Percentiles rank a stretch among this genome's conserved stretches.
These are phyloP conservation scores for Epichloe coenophiala DNA, from an alignment of 2,329 filamentous ascomycete genomes.

Conservation along the genomic window DNA sequence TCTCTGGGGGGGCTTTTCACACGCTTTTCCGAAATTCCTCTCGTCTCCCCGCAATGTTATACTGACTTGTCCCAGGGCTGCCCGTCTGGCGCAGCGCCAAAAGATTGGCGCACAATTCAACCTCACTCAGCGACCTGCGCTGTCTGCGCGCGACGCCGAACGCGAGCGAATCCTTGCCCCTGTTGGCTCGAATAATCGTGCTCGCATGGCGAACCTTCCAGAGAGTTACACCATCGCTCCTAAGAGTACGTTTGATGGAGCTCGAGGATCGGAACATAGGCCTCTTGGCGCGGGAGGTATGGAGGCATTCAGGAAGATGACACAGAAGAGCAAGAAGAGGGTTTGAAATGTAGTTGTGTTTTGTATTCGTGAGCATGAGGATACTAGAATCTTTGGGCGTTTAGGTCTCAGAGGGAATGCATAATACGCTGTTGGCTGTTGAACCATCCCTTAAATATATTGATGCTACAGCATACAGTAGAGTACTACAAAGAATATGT, in stretches of 20 bases:
- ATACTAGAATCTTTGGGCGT: neutral
- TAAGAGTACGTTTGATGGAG: conserved; percentile 46
- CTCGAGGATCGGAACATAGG: conserved; percentile 36
- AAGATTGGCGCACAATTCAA: conserved; percentile 35
- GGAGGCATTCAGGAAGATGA: conserved; percentile 54
- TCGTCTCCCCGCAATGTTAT: neutral
- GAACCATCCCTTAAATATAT: neutral
- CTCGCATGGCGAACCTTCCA: conserved; percentile 39
- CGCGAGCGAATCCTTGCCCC: conserved; percentile 46
- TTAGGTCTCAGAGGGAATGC: neutral
- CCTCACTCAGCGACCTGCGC: conserved; percentile 35
- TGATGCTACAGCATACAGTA: neutral
- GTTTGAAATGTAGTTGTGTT: conserved; percentile 3
- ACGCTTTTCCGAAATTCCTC: neutral
- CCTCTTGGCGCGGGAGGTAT: conserved; percentile 50
- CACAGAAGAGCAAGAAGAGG: conserved; percentile 46
- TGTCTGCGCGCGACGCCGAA: conserved; percentile 34
- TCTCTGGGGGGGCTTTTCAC: neutral
- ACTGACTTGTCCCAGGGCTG: conserved; percentile 27
- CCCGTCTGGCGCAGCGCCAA: conserved; percentile 37
- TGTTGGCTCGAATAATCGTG: conserved; percentile 39
- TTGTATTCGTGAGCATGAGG: neutral
- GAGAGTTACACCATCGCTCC: conserved; percentile 47
- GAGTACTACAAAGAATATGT: too few relatives aligned
- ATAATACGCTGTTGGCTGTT: neutral